These are phyloP conservation scores for Acmispon strigosus DNA, from an alignment of 306 rosid species.

Conservation along the genomic window DNA sequence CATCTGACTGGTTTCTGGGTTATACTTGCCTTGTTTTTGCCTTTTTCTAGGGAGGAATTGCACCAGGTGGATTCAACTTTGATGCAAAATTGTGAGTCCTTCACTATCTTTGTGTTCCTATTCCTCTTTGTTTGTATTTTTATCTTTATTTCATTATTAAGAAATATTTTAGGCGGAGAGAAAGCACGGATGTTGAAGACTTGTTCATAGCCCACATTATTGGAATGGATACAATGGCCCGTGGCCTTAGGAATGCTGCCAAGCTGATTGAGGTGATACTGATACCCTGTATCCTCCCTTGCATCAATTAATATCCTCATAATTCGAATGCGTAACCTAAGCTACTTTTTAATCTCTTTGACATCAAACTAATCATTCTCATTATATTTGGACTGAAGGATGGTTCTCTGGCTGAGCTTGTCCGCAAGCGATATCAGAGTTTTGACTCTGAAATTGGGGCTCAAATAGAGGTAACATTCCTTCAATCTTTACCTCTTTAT, in stretches of 20 bases:
- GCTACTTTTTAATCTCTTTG: neutral
- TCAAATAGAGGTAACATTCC: slow-evolving; percentile 58
- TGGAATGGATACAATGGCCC: slow-evolving; percentile 94
- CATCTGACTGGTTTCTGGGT: neutral
- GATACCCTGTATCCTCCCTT: neutral
- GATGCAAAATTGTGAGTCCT: slow-evolving; percentile 85
- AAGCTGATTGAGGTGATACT: slow-evolving; percentile 71
- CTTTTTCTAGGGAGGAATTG: slow-evolving; percentile 64
- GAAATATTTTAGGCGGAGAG: slow-evolving; percentile 60
- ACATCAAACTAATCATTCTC: neutral
- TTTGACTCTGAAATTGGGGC: slow-evolving; percentile 79
- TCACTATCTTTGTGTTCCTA: neutral
- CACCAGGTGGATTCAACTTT: slow-evolving; percentile 98
- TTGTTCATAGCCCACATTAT: slow-evolving; percentile 79
- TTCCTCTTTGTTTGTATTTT: neutral
- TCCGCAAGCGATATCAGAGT: slow-evolving; percentile 70
- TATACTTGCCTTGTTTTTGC: neutral
- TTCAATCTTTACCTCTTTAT: neutral
- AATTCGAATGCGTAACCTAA: neutral
- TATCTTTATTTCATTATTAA: neutral
- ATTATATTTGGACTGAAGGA: slow-evolving; percentile 44
- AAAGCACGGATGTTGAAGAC: slow-evolving; percentile 96
- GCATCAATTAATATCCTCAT: neutral
- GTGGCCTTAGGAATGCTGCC: slow-evolving; percentile 78
- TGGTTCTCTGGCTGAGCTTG: slow-evolving; percentile 80